Percentiles rank a stretch among this genome's conserved stretches.
Evolutionary conservation across 345 rosid species (phyloP).

Genomic region (Zanthoxylum bungeanum): DNA sequence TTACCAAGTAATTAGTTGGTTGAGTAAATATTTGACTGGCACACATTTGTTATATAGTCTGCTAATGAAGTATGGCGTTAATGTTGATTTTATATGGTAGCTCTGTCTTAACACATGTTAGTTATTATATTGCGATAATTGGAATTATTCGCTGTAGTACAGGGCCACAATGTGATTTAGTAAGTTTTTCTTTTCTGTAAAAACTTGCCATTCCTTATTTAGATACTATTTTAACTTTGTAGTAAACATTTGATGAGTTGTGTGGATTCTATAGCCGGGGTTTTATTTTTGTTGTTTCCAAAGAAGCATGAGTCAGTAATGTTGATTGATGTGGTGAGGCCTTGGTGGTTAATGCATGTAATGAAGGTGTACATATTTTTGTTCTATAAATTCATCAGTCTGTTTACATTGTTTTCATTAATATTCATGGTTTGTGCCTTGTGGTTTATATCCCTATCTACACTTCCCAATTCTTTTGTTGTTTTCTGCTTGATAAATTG

Average conservation of each 20-base stretch:
- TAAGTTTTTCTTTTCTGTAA: too few species aligned
- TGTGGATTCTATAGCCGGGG: background rate
- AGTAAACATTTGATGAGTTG: background rate
- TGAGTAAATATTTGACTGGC: background rate
- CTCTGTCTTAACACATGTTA: background rate
- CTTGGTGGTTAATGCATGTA: background rate
- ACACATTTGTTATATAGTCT: background rate
- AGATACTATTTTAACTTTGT: background rate
- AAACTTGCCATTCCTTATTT: background rate
- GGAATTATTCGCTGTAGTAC: background rate
- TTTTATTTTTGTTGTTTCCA: background rate
- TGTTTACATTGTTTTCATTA: background rate
- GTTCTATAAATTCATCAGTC: too few species aligned
- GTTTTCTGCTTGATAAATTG: background rate
- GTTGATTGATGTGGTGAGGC: background rate
- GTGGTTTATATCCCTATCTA: background rate
- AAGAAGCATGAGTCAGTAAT: background rate
- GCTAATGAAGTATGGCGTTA: background rate
- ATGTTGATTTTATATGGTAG: constrained; percentile 1
- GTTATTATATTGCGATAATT: background rate
- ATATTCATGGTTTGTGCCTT: background rate
- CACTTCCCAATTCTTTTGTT: background rate
- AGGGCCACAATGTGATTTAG: too few species aligned
- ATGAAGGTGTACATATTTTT: too few species aligned
- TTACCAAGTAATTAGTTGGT: background rate